A percentile compares a stretch with the other conserved stretches of the same genome.
Evolutionary conservation across 202 grass and related monocot species (phyloP).

Genomic region (Panicum hallii): DNA sequence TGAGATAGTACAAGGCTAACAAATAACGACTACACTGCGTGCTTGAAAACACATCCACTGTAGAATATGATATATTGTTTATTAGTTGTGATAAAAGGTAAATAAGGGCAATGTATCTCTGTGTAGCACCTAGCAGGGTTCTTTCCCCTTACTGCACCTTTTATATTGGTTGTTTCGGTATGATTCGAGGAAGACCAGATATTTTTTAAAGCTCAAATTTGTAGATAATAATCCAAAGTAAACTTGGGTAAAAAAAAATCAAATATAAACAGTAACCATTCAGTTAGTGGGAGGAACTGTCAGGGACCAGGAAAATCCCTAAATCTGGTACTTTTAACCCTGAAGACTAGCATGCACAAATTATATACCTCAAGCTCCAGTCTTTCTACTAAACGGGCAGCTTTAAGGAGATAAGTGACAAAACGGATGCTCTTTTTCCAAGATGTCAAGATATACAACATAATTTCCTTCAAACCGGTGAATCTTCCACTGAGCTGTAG

Average conservation of each 20-base stretch:
- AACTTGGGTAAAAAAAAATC: too few species aligned
- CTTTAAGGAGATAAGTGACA: neutral
- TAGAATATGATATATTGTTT: neutral
- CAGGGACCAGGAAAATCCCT: neutral
- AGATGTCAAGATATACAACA: neutral
- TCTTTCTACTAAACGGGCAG: neutral
- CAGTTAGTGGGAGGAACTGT: too few species aligned
- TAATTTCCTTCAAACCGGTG: slow-evolving; percentile 9
- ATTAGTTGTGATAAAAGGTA: neutral
- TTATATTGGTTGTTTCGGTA: too few species aligned
- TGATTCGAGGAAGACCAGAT: too few species aligned
- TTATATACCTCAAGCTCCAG: slow-evolving; percentile 5
- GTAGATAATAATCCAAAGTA: too few species aligned
- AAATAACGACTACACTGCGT: neutral
- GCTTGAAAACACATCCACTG: neutral
- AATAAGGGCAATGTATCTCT: neutral
- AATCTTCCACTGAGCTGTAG: slow-evolving; percentile 23
- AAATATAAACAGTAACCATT: too few species aligned
- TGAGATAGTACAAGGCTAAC: neutral
- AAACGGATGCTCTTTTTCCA: slow-evolving; percentile 19
- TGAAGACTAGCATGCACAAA: neutral
- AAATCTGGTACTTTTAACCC: neutral
- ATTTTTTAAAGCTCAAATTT: too few species aligned
- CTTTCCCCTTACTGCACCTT: too few species aligned
- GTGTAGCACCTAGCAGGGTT: neutral